A percentile compares a stretch with the other conserved stretches of the same genome.
Evolutionary conservation across 768 basidiomycete species (phyloP).

Genomic region (Chlorophyllum brunneum): DNA sequence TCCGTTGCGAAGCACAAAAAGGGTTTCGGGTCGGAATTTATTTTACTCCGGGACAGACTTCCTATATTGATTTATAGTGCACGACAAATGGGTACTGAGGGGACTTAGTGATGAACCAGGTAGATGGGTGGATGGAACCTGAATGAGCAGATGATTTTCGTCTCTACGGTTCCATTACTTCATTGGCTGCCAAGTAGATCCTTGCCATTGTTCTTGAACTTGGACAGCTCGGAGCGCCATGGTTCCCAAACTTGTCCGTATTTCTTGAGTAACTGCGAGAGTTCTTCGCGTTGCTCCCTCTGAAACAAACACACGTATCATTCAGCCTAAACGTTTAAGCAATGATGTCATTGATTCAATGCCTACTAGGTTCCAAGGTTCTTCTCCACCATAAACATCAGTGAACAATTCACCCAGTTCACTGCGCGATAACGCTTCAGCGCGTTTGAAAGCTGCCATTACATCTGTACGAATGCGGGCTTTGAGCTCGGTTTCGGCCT

Average conservation of each 20-base stretch:
- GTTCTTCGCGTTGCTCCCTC: constrained; percentile 83
- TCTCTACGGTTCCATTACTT: neutral
- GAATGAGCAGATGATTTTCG: neutral
- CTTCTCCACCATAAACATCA: constrained; percentile 83
- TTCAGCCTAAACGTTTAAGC: neutral
- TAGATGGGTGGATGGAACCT: too few species aligned
- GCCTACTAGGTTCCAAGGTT: constrained; percentile 80
- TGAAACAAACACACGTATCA: constrained; percentile 24
- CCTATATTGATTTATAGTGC: too few species aligned
- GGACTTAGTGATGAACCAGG: too few species aligned
- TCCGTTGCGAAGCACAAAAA: too few species aligned
- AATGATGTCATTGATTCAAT: neutral
- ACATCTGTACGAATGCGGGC: constrained; percentile 67
- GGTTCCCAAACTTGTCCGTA: constrained; percentile 87
- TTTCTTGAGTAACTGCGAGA: constrained; percentile 70
- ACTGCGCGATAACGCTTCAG: constrained; percentile 64
- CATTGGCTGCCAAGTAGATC: constrained; percentile 37
- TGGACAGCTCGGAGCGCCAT: constrained; percentile 76
- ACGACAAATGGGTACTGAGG: neutral
- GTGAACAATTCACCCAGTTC: constrained; percentile 80
- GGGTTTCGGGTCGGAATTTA: too few species aligned
- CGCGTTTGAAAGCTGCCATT: constrained; percentile 72
- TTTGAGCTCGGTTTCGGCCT: constrained; percentile 72
- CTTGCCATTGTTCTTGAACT: constrained; percentile 70
- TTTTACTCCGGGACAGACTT: too few species aligned